These are phyloP conservation scores for Microcyclosporella mali DNA, from an alignment of 2,329 filamentous ascomycete species.

Conservation along the genomic window DNA sequence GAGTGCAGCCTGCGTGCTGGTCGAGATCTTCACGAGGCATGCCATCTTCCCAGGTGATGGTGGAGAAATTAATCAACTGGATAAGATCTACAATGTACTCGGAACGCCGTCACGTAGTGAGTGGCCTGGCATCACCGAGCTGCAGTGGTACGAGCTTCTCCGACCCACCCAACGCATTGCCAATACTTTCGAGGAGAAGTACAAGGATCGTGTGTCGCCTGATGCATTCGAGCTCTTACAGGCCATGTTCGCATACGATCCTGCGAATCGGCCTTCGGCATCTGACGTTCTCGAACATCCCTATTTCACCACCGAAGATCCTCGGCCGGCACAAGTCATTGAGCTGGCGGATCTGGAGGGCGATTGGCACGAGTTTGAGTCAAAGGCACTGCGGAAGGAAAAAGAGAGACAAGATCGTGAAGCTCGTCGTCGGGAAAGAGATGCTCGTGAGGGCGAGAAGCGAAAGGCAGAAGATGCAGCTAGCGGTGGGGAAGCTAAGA, in stretches of 20 bases:
- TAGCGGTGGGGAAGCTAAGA: conserved; percentile 22
- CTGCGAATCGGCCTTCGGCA: conserved; percentile 72
- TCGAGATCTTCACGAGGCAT: conserved; percentile 90
- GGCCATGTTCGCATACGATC: conserved; percentile 86
- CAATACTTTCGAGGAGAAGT: conserved; percentile 75
- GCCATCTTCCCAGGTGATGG: conserved; percentile 95
- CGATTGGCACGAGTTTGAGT: conserved; percentile 99
- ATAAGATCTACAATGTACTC: conserved; percentile 90
- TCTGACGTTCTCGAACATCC: conserved; percentile 76
- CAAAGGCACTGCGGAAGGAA: conserved; percentile 86
- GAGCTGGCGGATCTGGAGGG: conserved; percentile 80
- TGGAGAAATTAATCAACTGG: conserved; percentile 89
- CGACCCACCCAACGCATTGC: conserved; percentile 67
- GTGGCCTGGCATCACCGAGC: conserved; percentile 86
- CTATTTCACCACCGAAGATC: conserved; percentile 82
- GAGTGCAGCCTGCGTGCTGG: conserved; percentile 93
- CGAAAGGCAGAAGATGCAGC: conserved; percentile 26
- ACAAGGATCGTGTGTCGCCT: conserved; percentile 67
- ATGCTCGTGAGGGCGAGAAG: conserved; percentile 45
- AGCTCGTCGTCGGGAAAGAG: conserved; percentile 40
- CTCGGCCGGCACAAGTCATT: conserved; percentile 66
- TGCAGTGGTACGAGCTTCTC: conserved; percentile 94
- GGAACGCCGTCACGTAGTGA: conserved; percentile 78
- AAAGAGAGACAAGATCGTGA: conserved; percentile 65
- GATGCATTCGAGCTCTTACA: conserved; percentile 77